Percentiles rank a stretch among this genome's conserved stretches.
Conservation (phyloP, 352 stramenopile genomes). For the Pythium biforme region DNA sequence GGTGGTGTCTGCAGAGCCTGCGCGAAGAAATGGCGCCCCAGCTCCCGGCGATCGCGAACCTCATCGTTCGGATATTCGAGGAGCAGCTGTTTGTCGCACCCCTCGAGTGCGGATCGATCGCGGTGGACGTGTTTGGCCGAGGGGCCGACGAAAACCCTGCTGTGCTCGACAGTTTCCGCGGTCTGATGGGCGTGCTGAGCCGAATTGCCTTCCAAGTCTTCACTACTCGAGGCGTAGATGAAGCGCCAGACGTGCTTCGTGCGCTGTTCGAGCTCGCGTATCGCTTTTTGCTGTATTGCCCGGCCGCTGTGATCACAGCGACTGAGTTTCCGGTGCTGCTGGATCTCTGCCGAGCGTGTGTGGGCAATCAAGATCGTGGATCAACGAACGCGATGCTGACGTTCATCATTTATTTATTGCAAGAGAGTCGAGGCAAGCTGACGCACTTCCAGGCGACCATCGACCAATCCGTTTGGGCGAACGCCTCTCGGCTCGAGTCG, state of each 20-base stretch:
- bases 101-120: slow-evolving; percentile 64
- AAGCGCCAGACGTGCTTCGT: slow-evolving; percentile 57
- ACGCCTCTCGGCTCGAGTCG: slow-evolving; percentile 36
- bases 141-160: slow-evolving; percentile 30
- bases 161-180: slow-evolving; percentile 52
- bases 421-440: slow-evolving; percentile 51
- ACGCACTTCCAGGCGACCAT: slow-evolving; percentile 41
- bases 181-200: slow-evolving; percentile 57
- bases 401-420: slow-evolving; percentile 64
- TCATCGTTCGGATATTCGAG: slow-evolving; percentile 66
- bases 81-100: slow-evolving; percentile 48
- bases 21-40: slow-evolving; percentile 53
- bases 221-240: slow-evolving; percentile 51
- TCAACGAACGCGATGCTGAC: slow-evolving; percentile 69
- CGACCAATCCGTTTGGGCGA: slow-evolving; percentile 41
- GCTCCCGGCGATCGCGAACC: slow-evolving; percentile 44
- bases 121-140: slow-evolving; percentile 70
- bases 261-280: slow-evolving; percentile 72
- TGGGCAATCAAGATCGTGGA: slow-evolving; percentile 62
- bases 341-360: slow-evolving; percentile 53
- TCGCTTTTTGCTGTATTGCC: slow-evolving; percentile 70
- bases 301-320: slow-evolving; percentile 52
- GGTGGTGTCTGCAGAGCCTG: slow-evolving; percentile 71
- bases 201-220: slow-evolving; percentile 68
- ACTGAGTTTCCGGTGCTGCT: slow-evolving; percentile 57